These are phyloP conservation scores for Alternaria sp. DNA, from an alignment of 2,329 filamentous ascomycete genomes.

Conservation along the genomic window DNA sequence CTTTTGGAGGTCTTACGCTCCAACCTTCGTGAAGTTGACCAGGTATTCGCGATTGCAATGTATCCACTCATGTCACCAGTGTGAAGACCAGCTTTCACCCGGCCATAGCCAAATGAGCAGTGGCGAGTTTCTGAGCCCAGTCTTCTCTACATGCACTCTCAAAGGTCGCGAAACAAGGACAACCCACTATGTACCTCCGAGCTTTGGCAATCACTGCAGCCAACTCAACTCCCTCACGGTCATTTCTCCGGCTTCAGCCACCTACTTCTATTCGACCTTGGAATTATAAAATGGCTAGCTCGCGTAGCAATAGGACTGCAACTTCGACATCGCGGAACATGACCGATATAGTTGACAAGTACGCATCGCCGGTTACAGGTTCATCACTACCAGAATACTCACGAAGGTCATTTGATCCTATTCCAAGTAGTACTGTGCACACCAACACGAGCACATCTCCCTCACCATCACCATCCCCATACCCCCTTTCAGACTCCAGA, in stretches of 20 bases:
- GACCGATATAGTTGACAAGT: not conserved
- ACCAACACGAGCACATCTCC: not conserved
- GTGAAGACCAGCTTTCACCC: not conserved
- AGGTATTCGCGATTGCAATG: not conserved
- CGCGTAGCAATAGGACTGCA: not conserved
- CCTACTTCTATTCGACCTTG: not conserved
- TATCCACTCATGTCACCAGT: not conserved
- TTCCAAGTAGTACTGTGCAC: too few relatives aligned
- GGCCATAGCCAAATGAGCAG: not conserved
- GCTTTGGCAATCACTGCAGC: not conserved
- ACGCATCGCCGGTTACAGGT: not conserved
- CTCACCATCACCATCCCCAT: not conserved
- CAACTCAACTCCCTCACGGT: not conserved
- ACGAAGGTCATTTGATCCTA: not conserved
- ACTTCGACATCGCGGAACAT: not conserved
- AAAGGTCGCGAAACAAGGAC: not conserved
- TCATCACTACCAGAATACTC: not conserved
- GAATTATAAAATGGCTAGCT: not conserved
- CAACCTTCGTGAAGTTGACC: not conserved
- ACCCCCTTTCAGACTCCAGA: not conserved
- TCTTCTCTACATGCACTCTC: not conserved
- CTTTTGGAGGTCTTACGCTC: not conserved
- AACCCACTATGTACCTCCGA: not conserved
- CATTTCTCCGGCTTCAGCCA: not conserved
- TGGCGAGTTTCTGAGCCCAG: not conserved